These are phyloP conservation scores for Leptomonas pyrrhocoris DNA, from an alignment of 208 protist species.

Conservation along the genomic window DNA sequence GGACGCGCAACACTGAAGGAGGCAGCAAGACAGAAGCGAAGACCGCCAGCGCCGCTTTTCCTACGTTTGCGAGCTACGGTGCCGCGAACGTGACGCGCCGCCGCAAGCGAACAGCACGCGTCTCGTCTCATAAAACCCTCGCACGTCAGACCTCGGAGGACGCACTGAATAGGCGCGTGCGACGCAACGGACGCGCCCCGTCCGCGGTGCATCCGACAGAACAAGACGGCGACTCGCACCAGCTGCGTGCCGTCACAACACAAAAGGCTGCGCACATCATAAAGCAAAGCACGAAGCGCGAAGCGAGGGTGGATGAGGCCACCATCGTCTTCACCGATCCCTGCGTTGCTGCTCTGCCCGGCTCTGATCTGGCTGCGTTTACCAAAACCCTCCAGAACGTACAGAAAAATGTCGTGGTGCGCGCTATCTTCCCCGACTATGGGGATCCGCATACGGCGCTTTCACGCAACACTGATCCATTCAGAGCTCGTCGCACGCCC, in stretches of 20 bases:
- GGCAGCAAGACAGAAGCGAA: neutral
- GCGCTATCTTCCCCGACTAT: neutral
- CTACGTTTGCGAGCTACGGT: constrained; percentile 1
- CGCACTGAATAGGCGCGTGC: no score
- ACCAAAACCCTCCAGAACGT: neutral
- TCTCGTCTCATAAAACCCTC: neutral
- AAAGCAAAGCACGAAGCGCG: neutral
- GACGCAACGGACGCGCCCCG: no score
- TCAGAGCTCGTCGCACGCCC: neutral
- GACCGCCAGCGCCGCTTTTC: neutral
- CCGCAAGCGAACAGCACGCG: neutral
- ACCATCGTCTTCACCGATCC: constrained; percentile 9
- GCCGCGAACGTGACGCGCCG: neutral
- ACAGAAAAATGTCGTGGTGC: neutral
- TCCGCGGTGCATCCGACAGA: no score
- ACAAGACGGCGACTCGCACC: no score
- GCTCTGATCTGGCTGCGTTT: constrained; percentile 1
- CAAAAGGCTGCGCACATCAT: no score
- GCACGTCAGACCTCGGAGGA: neutral
- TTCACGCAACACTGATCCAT: neutral
- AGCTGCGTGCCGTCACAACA: no score
- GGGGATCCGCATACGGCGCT: neutral
- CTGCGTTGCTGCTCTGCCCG: neutral
- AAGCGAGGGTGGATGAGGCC: neutral
- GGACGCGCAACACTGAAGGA: no score